Base-by-base conservation (phyloP, 2,329 filamentous ascomycete genomes). In the Zymoseptoria tritici region DNA sequence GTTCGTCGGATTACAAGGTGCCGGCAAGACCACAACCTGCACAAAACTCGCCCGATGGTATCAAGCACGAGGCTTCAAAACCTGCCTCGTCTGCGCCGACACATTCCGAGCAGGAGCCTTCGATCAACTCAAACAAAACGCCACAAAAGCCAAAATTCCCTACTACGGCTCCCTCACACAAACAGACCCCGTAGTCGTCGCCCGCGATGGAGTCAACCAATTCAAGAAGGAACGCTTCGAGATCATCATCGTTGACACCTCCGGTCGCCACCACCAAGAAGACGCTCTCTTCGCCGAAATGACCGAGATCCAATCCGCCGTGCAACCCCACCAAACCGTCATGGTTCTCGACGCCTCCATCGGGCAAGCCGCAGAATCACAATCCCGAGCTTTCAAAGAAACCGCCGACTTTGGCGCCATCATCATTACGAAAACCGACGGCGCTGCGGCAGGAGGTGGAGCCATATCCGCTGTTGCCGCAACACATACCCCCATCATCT, bases 151-250 rank as follows among this genome's bases (percentile, higher is more conserved):
- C 55, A 97, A 97, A 79, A 97, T 99, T 56, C 94, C 94, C 9
- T 99, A 99, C 82, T 99, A 95, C 74, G 94, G 94, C 70, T 96
- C 90, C 59, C 81, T 99, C 65, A 99, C 93, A 2, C 91, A 99
- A 78, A 97, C 92, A 7, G 94, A 99, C 72, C 94, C 94, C 0
- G 91, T 93, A 0, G 87, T 91, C 5, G 94, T 99, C 19, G 93
- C 94, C 0, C 84, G 86, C n/a, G 92, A 97, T 67, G 94, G 94
- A 77, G 94, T 99, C 31, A 91, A 96, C 53, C 95, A 97, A 77
- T 99, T 99, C 81, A 97, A 96, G 80, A 97, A 97, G 80, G 94
- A 99, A 79, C 85, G 87, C 54, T 99, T 99, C 73, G 94, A 99
- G 76, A 87, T 99, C 67, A 99, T 99, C 70, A 97, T 99, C 63